Conservation (phyloP, 2,329 filamentous ascomycete species). For the Clonostachys chloroleuca region DNA sequence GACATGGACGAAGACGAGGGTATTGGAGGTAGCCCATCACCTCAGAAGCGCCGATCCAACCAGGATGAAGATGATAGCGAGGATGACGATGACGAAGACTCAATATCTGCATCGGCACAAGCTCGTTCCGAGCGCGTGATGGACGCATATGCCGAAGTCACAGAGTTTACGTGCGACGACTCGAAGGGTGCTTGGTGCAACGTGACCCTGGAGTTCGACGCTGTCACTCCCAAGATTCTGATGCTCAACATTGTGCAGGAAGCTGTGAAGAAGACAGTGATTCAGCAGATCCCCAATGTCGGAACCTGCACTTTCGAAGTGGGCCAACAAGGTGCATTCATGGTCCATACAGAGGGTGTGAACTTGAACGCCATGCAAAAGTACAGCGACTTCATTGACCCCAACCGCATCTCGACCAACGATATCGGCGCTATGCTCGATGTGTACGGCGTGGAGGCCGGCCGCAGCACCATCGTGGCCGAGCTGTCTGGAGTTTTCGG, state of each 20-base stretch:
- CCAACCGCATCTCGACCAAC: conserved; percentile 84
- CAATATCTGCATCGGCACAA: conserved; percentile 23
- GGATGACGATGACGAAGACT: conserved; percentile 23
- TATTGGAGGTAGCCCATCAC: conserved; percentile 44
- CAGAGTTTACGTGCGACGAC: conserved; percentile 77
- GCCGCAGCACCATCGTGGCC: conserved; percentile 77
- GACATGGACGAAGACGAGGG: conserved; percentile 46
- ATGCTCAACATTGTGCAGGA: conserved; percentile 89
- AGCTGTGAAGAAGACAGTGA: conserved; percentile 71
- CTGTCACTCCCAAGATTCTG: conserved; percentile 81
- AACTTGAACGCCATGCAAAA: conserved; percentile 90
- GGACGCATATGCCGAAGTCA: conserved; percentile 61
- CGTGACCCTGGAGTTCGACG: conserved; percentile 77
- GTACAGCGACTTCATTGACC: conserved; percentile 80
- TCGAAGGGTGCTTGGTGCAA: conserved; percentile 68
- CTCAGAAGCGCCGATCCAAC: conserved; percentile 7
- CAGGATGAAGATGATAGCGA: conserved; percentile 35
- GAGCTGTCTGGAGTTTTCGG: conserved; percentile 85
- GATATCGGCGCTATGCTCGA: conserved; percentile 82
- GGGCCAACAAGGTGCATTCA: conserved; percentile 20
- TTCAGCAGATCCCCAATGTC: conserved; percentile 82
- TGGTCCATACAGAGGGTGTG: conserved; percentile 77
- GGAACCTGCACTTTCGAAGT: conserved; percentile 64
- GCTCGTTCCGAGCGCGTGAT: conserved; percentile 62
- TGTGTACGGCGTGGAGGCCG: conserved; percentile 91